Base-by-base conservation (phyloP, 2,329 filamentous ascomycete genomes). In the Neonectria coccinea region DNA sequence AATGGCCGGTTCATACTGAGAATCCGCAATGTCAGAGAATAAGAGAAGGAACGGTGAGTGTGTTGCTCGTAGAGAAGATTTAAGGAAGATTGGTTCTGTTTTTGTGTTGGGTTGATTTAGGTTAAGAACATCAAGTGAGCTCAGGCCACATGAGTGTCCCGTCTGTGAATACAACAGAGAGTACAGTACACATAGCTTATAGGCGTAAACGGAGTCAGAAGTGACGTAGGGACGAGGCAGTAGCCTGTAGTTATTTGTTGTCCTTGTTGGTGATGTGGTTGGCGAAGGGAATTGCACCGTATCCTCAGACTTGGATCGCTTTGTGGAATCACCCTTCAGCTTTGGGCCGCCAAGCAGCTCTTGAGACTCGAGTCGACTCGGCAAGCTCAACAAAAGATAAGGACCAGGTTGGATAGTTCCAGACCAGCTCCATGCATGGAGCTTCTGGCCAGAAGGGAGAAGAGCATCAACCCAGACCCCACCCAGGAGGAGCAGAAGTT, bases 371-470 rank as follows among this genome's bases (percentile, higher is more conserved):
- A 11, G 31, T 14, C 41, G 29, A 20, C 27, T 36, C 4, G 1
- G 18, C 12, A 59, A 63, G 36, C 61, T 48, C 56, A 64, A 64
- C 61, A 64, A 64, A 63, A 64, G 45, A 64, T 59, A 64, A 59
- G 44, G 41, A 51, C 45, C 47, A 48, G 50, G 51, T 22, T 20
- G 18, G 22, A 42, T 16, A 18, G 51, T 42, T 59, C 51, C 33
- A 44, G 61, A 59, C 44, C 56, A 39, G 45, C 36, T 57, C 51
- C 61, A 55, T 20, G 56, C 41, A 29, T 10, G 29, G 29, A 29
- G 29, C 29, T 56, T 48, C n/a, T 36, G 42, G 36, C 36, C 10
- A 36, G 14, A 56, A 41, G 53, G 36, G 36, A 45, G 51, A 36
- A 45, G 51, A 36, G 31, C 29, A 51, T 14, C 7, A 45, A 36